phyloP scores from a whole-genome alignment of 1,284 basidiomycete genomes.

The Microbotryum intermedium region DNA sequence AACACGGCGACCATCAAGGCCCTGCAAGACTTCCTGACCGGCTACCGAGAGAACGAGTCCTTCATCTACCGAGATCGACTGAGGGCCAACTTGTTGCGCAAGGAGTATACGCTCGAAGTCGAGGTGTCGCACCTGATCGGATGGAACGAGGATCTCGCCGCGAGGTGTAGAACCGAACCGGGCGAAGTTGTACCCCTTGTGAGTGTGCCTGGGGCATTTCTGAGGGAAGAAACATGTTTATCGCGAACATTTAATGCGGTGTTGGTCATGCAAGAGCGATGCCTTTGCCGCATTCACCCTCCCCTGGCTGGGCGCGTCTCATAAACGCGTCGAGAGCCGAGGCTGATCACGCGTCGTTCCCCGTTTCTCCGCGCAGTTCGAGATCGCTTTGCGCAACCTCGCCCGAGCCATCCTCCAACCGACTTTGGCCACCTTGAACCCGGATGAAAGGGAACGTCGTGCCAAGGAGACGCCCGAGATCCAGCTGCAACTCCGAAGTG shows the following conservation, averaged over 20 bases:
- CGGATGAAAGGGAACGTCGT: slow-evolving; percentile 21
- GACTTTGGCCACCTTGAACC: slow-evolving; percentile 31
- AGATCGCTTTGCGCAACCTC: slow-evolving; percentile 72
- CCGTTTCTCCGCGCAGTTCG: slow-evolving; percentile 54
- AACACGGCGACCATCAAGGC: slow-evolving; percentile 59
- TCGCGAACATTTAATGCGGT: slow-evolving; percentile 5
- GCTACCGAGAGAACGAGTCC: slow-evolving; percentile 46
- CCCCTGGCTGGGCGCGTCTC: neutral
- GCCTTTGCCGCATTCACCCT: neutral
- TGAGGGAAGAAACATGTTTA: neutral
- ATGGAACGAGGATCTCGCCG: slow-evolving; percentile 88
- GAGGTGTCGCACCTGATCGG: slow-evolving; percentile 82
- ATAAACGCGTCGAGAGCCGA: neutral
- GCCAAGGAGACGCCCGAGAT: slow-evolving; percentile 67
- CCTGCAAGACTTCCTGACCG: slow-evolving; percentile 72
- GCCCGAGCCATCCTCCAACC: slow-evolving; percentile 63
- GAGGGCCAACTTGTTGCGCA: slow-evolving; percentile 77
- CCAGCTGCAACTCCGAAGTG: slow-evolving; percentile 80
- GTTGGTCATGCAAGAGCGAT: neutral
- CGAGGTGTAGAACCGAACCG: slow-evolving; percentile 79
- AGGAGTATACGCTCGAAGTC: slow-evolving; percentile 85
- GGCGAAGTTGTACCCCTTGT: slow-evolving; percentile 84
- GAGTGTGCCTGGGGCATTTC: slow-evolving; percentile 27
- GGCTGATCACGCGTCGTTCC: neutral
- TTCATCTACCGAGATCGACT: slow-evolving; percentile 64